These are phyloP conservation scores for Remersonia thermophila DNA, from an alignment of 2,329 filamentous ascomycete species.

Conservation along the genomic window DNA sequence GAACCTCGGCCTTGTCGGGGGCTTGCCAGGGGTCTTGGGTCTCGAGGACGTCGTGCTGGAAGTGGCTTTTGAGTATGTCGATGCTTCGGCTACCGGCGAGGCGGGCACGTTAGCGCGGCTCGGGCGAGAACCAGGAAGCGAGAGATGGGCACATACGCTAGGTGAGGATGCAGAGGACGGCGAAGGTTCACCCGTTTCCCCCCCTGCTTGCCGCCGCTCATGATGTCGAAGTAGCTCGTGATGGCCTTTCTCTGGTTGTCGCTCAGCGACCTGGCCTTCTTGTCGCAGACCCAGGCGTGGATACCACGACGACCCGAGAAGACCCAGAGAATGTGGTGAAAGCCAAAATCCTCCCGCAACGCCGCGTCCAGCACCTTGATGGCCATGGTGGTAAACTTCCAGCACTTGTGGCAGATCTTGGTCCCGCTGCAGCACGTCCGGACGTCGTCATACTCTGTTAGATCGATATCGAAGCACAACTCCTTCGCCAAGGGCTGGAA, in stretches of 20 bases:
- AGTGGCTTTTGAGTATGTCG: constrained; percentile 71
- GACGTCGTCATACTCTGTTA: constrained; percentile 97
- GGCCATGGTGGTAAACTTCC: constrained; percentile 95
- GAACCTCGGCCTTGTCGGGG: constrained; percentile 57
- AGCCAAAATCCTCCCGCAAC: constrained; percentile 87
- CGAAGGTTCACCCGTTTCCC: constrained; percentile 78
- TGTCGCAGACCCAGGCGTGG: constrained; percentile 97
- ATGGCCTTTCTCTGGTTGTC: constrained; percentile 77
- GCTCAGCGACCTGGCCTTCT: constrained; percentile 69
- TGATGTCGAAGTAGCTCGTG: constrained; percentile 77
- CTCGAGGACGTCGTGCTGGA: constrained; percentile 68
- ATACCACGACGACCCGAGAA: constrained; percentile 94
- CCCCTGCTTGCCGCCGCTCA: constrained; percentile 75
- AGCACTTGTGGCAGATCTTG: constrained; percentile 88
- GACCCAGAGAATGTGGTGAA: constrained; percentile 94
- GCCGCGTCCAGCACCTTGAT: constrained; percentile 86
- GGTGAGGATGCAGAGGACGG: constrained; percentile 79
- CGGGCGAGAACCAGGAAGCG: background rate
- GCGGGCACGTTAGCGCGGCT: constrained; percentile 4
- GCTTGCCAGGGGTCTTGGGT: constrained; percentile 77
- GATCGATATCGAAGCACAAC: constrained; percentile 96
- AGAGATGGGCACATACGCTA: constrained; percentile 42
- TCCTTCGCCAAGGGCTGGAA: constrained; percentile 88
- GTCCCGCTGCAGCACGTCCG: constrained; percentile 89
- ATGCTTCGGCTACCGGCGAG: constrained; percentile 55